Evolutionary conservation across 2,329 filamentous ascomycete genomes (phyloP).

Genomic region (Pseudogymnoascus sp.): DNA sequence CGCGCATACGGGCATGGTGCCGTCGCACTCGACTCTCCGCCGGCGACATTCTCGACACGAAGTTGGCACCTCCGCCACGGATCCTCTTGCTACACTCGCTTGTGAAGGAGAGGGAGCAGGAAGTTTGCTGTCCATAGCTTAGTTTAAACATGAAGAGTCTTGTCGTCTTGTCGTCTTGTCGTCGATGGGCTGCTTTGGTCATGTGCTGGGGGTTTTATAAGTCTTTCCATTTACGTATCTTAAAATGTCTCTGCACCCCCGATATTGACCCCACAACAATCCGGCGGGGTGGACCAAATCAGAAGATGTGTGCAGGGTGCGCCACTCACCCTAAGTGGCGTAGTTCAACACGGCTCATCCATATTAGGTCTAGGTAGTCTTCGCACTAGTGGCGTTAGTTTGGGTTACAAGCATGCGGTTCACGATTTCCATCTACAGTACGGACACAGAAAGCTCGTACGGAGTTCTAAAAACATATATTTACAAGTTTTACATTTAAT

Average conservation of each 20-base stretch:
- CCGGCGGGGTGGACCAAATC: neutral
- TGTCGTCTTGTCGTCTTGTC: no score
- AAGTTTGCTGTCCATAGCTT: slow-evolving; percentile 3
- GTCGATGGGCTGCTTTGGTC: neutral
- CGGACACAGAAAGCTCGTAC: neutral
- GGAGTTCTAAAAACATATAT: neutral
- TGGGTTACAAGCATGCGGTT: neutral
- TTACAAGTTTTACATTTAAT: neutral
- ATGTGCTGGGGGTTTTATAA: neutral
- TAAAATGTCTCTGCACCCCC: neutral
- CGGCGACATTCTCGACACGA: slow-evolving; percentile 9
- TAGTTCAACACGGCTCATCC: neutral
- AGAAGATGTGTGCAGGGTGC: neutral
- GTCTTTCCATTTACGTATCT: neutral
- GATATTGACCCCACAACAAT: slow-evolving; percentile 1
- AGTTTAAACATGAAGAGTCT: neutral
- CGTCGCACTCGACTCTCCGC: slow-evolving; percentile 5
- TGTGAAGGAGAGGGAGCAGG: neutral
- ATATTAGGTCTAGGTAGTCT: neutral
- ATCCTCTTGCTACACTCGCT: neutral
- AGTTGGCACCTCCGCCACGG: neutral
- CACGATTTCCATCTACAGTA: neutral
- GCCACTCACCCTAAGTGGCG: neutral
- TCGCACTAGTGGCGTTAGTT: neutral
- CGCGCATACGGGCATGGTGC: slow-evolving; percentile 5